Evolutionary conservation across 1,284 basidiomycete species (phyloP).

Genomic region (Puccinia brachypodii): DNA sequence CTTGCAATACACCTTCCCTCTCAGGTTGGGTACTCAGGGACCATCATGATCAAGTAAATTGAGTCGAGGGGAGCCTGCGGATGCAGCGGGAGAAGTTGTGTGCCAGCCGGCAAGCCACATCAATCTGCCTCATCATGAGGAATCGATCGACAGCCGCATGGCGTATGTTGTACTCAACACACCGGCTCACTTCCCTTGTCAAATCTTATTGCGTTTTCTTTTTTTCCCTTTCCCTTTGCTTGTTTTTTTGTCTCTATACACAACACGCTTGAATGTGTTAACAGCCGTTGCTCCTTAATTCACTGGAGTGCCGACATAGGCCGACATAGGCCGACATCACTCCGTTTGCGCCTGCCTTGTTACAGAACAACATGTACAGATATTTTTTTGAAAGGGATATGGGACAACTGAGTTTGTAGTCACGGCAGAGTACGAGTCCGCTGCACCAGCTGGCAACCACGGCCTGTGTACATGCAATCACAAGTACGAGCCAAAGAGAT

Average conservation of each 20-base stretch:
- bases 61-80: conserved; percentile 21
- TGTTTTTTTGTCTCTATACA: conserved; percentile 10
- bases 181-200: conserved; percentile 36
- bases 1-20: conserved; percentile 16
- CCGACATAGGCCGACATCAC: too few relatives aligned
- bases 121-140: conserved; percentile 28
- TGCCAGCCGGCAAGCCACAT: conserved; percentile 18
- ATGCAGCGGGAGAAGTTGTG: conserved; percentile 25
- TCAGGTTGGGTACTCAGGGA: conserved; percentile 18
- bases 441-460: not conserved
- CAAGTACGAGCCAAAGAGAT: not conserved
- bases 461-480: too few relatives aligned
- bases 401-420: not conserved
- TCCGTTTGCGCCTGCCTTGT: not conserved
- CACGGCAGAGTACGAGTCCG: not conserved
- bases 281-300: conserved; percentile 1
- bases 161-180: not conserved
- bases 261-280: conserved; percentile 21
- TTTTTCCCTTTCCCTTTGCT: not conserved
- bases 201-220: conserved; percentile 20
- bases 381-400: not conserved
- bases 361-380: not conserved
- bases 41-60: conserved; percentile 15
- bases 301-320: not conserved
- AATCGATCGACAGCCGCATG: conserved; percentile 40